A percentile compares a stretch with the other conserved stretches of the same genome.
phyloP scores from a whole-genome alignment of 306 rosid genomes.

The Benincasa hispida region DNA sequence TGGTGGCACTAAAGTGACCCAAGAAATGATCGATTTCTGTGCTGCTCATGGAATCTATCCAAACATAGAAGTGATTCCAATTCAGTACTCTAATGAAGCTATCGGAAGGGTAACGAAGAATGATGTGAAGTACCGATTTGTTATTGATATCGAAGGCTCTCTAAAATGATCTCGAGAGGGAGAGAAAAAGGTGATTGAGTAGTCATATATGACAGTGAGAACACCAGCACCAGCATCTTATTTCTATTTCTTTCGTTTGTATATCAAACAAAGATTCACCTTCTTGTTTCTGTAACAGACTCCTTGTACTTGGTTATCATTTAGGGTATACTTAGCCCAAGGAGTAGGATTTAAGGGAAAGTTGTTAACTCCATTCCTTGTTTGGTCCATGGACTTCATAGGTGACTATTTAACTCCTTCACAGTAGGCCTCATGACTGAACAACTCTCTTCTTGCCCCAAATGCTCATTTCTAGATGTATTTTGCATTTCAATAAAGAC shows the following conservation, averaged over 20 bases:
- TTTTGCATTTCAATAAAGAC: background rate
- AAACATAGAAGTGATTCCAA: slow-evolving; percentile 64
- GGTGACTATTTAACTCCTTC: no score
- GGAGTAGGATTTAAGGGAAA: no score
- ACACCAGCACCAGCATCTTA: background rate
- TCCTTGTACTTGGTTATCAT: background rate
- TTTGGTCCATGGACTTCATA: no score
- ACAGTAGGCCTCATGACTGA: no score
- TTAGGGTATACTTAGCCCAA: background rate
- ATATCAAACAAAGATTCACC: background rate
- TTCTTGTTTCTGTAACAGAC: background rate
- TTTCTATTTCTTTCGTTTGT: background rate
- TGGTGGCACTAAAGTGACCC: slow-evolving; percentile 60
- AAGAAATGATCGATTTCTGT: slow-evolving; percentile 76
- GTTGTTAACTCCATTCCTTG: no score
- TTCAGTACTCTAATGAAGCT: slow-evolving; percentile 78
- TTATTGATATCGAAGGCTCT: slow-evolving; percentile 66
- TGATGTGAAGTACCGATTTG: slow-evolving; percentile 74
- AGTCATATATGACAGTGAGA: background rate
- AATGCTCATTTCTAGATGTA: background rate
- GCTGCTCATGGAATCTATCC: slow-evolving; percentile 53
- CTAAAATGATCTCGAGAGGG: slow-evolving; percentile 24
- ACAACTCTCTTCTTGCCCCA: no score
- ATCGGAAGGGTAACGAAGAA: slow-evolving; percentile 55
- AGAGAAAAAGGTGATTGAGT: background rate